Evolutionary conservation across 345 rosid genomes (phyloP), one percentile per base, ranked within the genome.

Genomic region (Cardamine occulta): DNA sequence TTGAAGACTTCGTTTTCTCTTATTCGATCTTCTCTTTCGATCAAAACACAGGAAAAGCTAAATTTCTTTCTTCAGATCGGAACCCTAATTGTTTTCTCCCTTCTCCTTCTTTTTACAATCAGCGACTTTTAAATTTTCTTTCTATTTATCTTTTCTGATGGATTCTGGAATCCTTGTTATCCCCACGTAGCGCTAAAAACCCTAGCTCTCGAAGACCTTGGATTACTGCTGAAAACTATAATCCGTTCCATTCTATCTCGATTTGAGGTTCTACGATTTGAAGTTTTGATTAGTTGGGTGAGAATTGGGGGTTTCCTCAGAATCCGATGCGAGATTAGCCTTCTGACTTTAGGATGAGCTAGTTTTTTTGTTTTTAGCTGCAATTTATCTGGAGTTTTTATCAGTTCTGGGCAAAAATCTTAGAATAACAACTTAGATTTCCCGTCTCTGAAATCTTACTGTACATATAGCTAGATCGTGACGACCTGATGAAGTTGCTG

Each of bases 121-220:
- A 9, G 39, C 39, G 35, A 18, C 17, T 35, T 12, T 1, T 6
- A 18, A 21, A 3, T 14, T 26, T 40, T 34, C 52, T 26, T 26
- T 63, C 61, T 51, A 54, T 66, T 68, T 74, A 71, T 66, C 21
- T 28, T 47, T 28, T 54, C 19, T 45, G 56, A 67, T 62, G 71
- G 60, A 68, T 72, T 78, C 44, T 52, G 34, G 63, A 80, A 74
- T 78, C 82, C 83, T 73, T 79, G 84, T 26, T 68, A 68, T 63
- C 32, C 51, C 66, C 71, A 53, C 23, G 61, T 72, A 55, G 69
- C 44, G 69, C 52, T 40, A 61, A 73, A 81, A 81, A 66, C 81
- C 81, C 81, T 82, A 65, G 74, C 78, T 67, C 35, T 56, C 58
- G 53, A 68, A 28, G 47, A 68, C 66, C 65, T 68, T 66, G 23